Conservation (phyloP, 306 rosid genomes). For the Pyrus betulifolia region DNA sequence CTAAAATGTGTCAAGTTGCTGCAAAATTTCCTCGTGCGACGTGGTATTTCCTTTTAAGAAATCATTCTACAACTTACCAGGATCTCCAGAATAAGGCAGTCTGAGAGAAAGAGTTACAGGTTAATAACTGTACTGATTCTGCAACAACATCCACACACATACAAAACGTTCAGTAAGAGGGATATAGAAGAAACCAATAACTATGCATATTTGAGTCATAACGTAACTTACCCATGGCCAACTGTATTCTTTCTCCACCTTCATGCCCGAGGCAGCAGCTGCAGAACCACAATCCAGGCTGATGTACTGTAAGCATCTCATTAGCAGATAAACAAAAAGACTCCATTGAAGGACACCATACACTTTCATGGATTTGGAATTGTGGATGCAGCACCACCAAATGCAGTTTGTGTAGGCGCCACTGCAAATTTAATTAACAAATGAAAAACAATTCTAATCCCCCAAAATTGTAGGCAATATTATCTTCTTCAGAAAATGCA, state of each 20-base stretch:
- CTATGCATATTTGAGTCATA: neutral
- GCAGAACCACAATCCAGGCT: constrained; percentile 7
- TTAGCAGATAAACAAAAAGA: constrained; percentile 11
- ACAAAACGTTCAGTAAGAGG: neutral
- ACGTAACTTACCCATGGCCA: constrained; percentile 69
- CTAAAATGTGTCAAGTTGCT: neutral
- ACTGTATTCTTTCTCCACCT: constrained; percentile 52
- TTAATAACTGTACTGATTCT: constrained; percentile 62
- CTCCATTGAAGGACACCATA: constrained; percentile 14
- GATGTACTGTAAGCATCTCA: constrained; percentile 22
- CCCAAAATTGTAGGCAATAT: neutral
- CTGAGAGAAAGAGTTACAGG: constrained; percentile 70
- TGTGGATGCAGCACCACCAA: constrained; percentile 67
- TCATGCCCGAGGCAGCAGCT: constrained; percentile 17
- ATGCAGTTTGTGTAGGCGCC: constrained; percentile 56
- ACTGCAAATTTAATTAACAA: constrained; percentile 34
- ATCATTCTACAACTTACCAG: constrained; percentile 44
- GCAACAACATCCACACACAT: constrained; percentile 16
- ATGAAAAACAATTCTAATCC: neutral
- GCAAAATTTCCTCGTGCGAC: neutral
- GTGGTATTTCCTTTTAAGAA: neutral
- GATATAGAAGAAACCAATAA: constrained; percentile 2
- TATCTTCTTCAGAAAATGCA: neutral
- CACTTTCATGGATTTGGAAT: constrained; percentile 22
- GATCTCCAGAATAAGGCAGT: constrained; percentile 76